A percentile compares a stretch with the other conserved stretches of the same genome.
Evolutionary conservation across 2,329 filamentous ascomycete species (phyloP).

Genomic region (Aspergillus fischeri): DNA sequence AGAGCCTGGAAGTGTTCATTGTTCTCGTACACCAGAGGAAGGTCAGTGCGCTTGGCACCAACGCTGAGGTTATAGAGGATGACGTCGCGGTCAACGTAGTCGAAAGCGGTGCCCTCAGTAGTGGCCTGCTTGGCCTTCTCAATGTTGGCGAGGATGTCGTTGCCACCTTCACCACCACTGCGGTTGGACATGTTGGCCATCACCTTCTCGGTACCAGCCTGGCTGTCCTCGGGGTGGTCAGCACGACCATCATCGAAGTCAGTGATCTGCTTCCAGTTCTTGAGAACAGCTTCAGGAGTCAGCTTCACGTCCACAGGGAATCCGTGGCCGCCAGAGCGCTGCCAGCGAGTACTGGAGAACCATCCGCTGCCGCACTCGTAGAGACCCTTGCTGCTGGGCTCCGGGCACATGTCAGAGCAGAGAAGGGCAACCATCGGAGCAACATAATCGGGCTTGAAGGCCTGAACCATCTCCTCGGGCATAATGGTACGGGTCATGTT

Average conservation of each 20-base stretch:
- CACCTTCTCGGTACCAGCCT: constrained; percentile 73
- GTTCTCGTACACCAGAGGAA: constrained; percentile 86
- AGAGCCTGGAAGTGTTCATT: constrained; percentile 88
- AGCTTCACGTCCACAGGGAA: constrained; percentile 84
- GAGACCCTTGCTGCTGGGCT: constrained; percentile 76
- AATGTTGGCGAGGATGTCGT: constrained; percentile 70
- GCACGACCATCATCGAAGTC: constrained; percentile 84
- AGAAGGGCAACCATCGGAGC: constrained; percentile 87
- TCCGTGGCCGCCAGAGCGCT: constrained; percentile 80
- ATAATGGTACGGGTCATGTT: constrained; percentile 91
- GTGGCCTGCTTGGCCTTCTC: constrained; percentile 69
- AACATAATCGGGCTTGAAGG: constrained; percentile 98
- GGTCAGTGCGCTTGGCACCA: constrained; percentile 83
- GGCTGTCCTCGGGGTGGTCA: constrained; percentile 76
- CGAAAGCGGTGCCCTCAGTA: constrained; percentile 69
- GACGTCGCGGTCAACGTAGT: constrained; percentile 78
- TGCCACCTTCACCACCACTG: constrained; percentile 49
- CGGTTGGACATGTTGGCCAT: constrained; percentile 84
- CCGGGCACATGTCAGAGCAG: constrained; percentile 79
- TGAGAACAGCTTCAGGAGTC: constrained; percentile 77
- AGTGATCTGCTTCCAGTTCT: constrained; percentile 72
- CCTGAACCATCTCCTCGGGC: constrained; percentile 96
- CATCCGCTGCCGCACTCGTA: constrained; percentile 96
- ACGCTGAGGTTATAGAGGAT: constrained; percentile 96
- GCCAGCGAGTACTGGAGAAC: constrained; percentile 89